These are phyloP conservation scores for Camellia japonica DNA, from an alignment of 148 eudicot genomes.

Conservation along the genomic window DNA sequence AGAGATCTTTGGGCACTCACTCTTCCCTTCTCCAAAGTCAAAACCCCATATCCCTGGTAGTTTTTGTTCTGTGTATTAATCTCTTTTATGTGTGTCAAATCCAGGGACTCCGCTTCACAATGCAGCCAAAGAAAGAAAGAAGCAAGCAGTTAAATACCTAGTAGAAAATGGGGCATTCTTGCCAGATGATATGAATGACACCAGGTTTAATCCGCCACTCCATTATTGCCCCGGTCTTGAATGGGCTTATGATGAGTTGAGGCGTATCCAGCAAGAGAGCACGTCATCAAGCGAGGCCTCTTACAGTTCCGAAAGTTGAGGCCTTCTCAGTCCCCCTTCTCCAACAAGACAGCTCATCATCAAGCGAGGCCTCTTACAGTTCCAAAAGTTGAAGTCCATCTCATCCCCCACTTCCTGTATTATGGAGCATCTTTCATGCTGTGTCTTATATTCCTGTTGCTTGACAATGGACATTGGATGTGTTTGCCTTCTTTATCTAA, in stretches of 20 bases:
- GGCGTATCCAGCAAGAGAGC: constrained; percentile 52
- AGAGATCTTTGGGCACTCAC: not conserved
- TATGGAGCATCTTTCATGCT: too few relatives aligned
- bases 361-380: constrained; percentile 57
- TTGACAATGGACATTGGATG: too few relatives aligned
- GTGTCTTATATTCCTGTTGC: too few relatives aligned
- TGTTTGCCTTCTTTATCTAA: too few relatives aligned
- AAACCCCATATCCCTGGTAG: not conserved
- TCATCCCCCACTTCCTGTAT: not conserved
- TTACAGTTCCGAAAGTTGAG: constrained; percentile 60
- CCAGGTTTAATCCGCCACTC: constrained; percentile 90
- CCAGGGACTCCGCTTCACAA: constrained; percentile 98
- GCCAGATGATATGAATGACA: constrained; percentile 81
- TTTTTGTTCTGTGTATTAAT: not conserved
- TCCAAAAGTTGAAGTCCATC: constrained; percentile 49
- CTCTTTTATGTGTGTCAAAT: constrained; percentile 7
- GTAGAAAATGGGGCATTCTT: constrained; percentile 92
- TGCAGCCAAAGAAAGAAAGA: constrained; percentile 90
- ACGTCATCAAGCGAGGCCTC: constrained; percentile 62
- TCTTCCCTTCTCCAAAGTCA: not conserved
- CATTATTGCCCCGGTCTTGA: constrained; percentile 98
- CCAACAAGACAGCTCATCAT: constrained; percentile 47
- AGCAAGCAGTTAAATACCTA: constrained; percentile 73
- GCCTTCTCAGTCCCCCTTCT: constrained; percentile 13
- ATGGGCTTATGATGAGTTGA: constrained; percentile 95